Evolutionary conservation across 73 alveolate species (phyloP), one percentile per base, ranked within the genome.

Genomic region (Paraurostyla sp.): DNA sequence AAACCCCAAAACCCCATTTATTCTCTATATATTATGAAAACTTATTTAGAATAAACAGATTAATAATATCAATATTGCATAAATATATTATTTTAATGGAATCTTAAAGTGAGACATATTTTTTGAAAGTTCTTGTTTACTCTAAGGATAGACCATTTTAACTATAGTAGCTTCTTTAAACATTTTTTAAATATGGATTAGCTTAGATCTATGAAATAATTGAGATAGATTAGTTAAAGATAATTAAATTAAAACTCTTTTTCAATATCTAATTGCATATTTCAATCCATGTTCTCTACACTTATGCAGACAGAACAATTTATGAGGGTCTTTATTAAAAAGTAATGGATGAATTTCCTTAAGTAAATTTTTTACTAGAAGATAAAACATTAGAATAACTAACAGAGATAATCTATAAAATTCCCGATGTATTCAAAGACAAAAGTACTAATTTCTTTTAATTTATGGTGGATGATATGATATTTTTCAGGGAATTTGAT

Each of bases 401-500:
- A 18, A 38, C 32, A 15, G 35, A 54, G 9, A 27, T 78, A 1
- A 32, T 54, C 7, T n/a, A 78, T 29, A n/a, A 78, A 6, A 48
- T 6, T 23, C 4, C 6, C 2, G 33, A 22, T 16, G 60, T 15
- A 42, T 18, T 16, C 30, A 22, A 35, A 16, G 45, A 33, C 42
- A 35, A 54, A 18, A 32, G 46, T 22, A 11, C 3, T 13, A 40
- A 78, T 32, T 71, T 48, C 60, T 69, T 92, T 29, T 40, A 51
- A 13, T 30, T 92, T 76, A 92, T 88, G 69, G 97, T 92, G 15
- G 97, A 92, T 52, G 97, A 92, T 48, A 92, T 89, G 83, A 35
- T 92, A n/a, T 92, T 85, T 75, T 80, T 58, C 54, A 41, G 54
- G 0, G 93, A 92, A 13, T 36, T 88, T 45, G 33, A 88, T 29